Percentiles rank a stretch among this genome's conserved stretches.
These are phyloP conservation scores for Tilletia caries DNA, from an alignment of 1,284 basidiomycete species.

Conservation along the genomic window DNA sequence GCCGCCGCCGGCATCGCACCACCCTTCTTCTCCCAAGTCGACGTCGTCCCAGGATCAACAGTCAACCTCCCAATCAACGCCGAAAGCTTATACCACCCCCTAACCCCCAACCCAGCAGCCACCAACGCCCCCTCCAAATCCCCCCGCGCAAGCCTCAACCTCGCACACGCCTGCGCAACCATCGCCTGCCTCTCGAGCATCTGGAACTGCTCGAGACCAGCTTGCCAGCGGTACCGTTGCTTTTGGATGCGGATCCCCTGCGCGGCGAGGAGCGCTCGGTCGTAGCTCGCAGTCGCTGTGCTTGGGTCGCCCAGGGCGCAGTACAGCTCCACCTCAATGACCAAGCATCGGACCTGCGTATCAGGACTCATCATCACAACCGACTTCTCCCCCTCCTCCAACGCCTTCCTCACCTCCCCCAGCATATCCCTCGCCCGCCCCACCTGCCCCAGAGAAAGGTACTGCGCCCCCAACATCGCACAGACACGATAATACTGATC, in stretches of 20 bases:
- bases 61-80: constrained; percentile 19
- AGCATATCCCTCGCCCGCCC: constrained; percentile 22
- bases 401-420: not conserved
- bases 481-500: constrained; percentile 24
- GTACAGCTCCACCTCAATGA: constrained; percentile 24
- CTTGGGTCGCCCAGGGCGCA: constrained; percentile 18
- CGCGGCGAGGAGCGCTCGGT: constrained; percentile 25
- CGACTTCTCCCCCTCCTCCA: constrained; percentile 4
- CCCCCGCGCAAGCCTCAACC: constrained; percentile 23
- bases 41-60: not conserved
- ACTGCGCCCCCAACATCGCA: constrained; percentile 20
- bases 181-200: constrained; percentile 28
- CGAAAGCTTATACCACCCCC: constrained; percentile 25
- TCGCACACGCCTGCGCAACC: constrained; percentile 22
- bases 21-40: not conserved
- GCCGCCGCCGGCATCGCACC: not conserved
- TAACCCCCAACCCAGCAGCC: constrained; percentile 23
- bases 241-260: not conserved
- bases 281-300: constrained; percentile 24
- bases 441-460: constrained; percentile 27
- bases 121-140: constrained; percentile 27
- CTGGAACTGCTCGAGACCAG: constrained; percentile 23
- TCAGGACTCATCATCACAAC: constrained; percentile 15
- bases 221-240: constrained; percentile 12
- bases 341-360: constrained; percentile 27